Evolutionary conservation across 768 basidiomycete genomes (phyloP), one percentile per base, ranked within the genome.

Genomic region (Leccinum broughii): DNA sequence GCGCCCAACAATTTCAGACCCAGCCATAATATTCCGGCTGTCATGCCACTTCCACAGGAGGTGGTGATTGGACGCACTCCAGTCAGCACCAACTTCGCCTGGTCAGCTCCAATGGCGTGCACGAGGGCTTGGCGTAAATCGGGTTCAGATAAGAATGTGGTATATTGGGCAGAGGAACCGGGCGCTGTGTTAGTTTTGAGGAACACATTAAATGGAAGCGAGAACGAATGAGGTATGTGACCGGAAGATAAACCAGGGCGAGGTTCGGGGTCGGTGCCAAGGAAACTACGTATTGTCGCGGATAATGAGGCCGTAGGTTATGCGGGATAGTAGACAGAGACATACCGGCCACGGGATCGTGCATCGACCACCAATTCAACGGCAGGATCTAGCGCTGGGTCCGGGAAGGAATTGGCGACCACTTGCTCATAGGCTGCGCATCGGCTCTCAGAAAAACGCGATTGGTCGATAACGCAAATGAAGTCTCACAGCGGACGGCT

Each of bases 31-130:
- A 98, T 80, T 3, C 85, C 92, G 11, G 96, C 96, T n/a, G 95
- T 97, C 96, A 99, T 98, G 49, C 96, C 96, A 70, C 93, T 96
- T 54, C 96, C 96, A 77, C 96, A 99, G 60, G 82, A 89, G 13
- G 90, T 85, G 6, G 88, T 82, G 32, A 95, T 84, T 22, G 78
- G 70, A 55, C 82, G 78, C 61, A 85, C 75, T 17, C 90, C 91
- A 11, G 78, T 72, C 50, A 89, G 75, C 10, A 95, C 77, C 46
- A 79, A 70, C n/a, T 83, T 74, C 30, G 83, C 79, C 59, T 81
- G 72, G 56, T 83, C 80, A 41, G 72, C 66, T 34, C 93, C 91
- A 34, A 97, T 74, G 17, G 83, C 81, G n/a, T 82, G 74, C 39
- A 81, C 78, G 39, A 98, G 76, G 32, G 82, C 86, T 55, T 78